Percentiles rank a stretch among this genome's conserved stretches.
These are phyloP conservation scores for Scenedesmus sp. DNA, from an alignment of 163 green algal species.

Conservation along the genomic window DNA sequence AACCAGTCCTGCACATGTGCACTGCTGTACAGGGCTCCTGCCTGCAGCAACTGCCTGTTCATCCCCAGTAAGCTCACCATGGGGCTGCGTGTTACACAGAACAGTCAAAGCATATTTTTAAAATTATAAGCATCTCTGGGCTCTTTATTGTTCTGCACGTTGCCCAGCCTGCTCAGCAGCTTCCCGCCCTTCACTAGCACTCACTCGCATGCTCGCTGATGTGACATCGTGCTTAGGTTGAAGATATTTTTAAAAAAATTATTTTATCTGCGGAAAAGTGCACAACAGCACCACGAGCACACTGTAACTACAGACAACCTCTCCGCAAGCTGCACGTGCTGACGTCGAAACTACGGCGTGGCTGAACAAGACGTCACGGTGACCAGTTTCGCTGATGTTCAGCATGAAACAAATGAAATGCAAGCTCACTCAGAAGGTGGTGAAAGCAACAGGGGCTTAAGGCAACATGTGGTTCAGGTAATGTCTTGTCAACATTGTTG, in stretches of 20 bases:
- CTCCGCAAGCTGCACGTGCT: neutral
- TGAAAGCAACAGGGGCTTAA: no score
- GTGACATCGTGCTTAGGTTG: neutral
- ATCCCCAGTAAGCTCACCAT: neutral
- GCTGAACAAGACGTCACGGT: no score
- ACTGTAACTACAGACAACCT: no score
- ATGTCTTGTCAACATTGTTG: no score
- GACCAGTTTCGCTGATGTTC: no score
- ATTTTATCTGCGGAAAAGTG: no score
- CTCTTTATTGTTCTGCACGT: neutral
- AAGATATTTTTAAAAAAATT: no score
- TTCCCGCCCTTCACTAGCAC: neutral
- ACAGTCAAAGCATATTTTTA: neutral
- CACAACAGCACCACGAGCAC: no score
- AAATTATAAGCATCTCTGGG: no score
- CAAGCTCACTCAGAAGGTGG: no score
- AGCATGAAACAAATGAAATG: no score
- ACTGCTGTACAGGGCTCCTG: neutral
- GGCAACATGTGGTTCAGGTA: no score
- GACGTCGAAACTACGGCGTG: neutral
- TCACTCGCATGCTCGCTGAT: neutral
- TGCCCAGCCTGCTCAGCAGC: neutral
- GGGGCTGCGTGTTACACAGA: neutral
- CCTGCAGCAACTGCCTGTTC: neutral
- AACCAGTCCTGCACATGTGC: neutral